Evolutionary conservation across 148 eudicot genomes (phyloP).

Genomic region (Silene uniflora): DNA sequence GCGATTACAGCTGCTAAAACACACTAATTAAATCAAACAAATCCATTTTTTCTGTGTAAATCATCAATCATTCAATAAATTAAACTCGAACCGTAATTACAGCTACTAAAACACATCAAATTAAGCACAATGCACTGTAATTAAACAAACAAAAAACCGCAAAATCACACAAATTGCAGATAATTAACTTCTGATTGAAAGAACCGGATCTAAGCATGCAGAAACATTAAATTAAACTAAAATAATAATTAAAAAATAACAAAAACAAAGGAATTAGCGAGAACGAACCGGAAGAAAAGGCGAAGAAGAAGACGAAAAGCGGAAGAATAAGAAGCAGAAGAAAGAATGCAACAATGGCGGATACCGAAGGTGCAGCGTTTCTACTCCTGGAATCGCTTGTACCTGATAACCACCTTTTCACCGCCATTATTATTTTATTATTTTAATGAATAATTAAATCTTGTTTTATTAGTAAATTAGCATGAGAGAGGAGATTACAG

Average conservation of each 20-base stretch:
- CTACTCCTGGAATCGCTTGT: constrained; percentile 30
- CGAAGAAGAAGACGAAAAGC: constrained; percentile 47
- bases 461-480: neutral
- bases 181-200: neutral
- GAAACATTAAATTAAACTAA: neutral
- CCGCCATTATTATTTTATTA: constrained; percentile 33
- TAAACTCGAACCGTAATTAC: neutral
- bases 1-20: neutral
- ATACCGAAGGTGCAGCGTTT: constrained; percentile 20
- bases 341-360: constrained; percentile 38
- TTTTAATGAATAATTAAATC: neutral
- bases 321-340: constrained; percentile 41
- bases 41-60: neutral
- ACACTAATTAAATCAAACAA: neutral
- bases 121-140: neutral
- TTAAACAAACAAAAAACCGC: neutral
- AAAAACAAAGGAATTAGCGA: constrained; percentile 1
- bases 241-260: too few species aligned
- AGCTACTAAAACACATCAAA: constrained; percentile 2
- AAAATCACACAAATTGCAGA: neutral
- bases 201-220: neutral
- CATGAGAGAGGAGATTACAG: neutral
- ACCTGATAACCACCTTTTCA: constrained; percentile 41
- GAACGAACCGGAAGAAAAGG: constrained; percentile 28
- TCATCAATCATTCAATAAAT: neutral